A percentile compares a stretch with the other conserved stretches of the same genome.
These are phyloP conservation scores for Saturnispora saitoi DNA, from an alignment of 805 yeast species.

Conservation along the genomic window DNA sequence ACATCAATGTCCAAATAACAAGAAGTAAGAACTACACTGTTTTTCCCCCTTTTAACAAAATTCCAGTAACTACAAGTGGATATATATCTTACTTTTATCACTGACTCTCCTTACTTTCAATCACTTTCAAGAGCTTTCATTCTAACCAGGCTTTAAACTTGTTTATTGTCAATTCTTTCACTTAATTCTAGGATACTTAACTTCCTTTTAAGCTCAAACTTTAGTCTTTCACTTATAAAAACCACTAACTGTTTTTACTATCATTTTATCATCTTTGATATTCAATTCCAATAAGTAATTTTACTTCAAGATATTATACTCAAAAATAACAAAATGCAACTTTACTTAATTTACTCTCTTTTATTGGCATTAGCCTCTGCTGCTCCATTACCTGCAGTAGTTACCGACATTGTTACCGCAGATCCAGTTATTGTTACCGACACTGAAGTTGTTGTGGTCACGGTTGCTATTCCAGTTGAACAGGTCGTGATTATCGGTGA, in stretches of 20 bases:
- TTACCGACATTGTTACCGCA: constrained; percentile 22
- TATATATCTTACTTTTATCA: too few species aligned
- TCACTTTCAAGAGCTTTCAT: background rate
- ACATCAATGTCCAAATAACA: too few species aligned
- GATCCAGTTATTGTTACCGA: constrained; percentile 17
- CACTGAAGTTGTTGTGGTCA: constrained; percentile 3
- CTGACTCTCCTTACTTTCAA: background rate
- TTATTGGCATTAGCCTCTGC: constrained; percentile 5
- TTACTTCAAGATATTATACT: background rate
- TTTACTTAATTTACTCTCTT: constrained; percentile 4
- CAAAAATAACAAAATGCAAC: constrained; percentile 5
- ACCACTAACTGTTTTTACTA: background rate
- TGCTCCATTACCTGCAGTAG: constrained; percentile 18
- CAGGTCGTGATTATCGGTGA: constrained; percentile 26
- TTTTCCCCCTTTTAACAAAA: too few species aligned
- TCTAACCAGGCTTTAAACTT: background rate
- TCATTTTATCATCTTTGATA: background rate
- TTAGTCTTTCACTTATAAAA: background rate
- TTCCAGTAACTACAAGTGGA: too few species aligned
- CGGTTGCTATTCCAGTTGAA: constrained; percentile 17
- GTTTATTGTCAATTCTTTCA: background rate
- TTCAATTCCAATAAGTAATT: too few species aligned
- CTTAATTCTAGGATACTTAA: background rate
- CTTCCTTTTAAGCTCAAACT: background rate
- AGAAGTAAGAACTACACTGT: too few species aligned